Percentiles rank a stretch among this genome's conserved stretches.
Conservation (phyloP, 306 rosid species). For the Castanea mollissima region DNA sequence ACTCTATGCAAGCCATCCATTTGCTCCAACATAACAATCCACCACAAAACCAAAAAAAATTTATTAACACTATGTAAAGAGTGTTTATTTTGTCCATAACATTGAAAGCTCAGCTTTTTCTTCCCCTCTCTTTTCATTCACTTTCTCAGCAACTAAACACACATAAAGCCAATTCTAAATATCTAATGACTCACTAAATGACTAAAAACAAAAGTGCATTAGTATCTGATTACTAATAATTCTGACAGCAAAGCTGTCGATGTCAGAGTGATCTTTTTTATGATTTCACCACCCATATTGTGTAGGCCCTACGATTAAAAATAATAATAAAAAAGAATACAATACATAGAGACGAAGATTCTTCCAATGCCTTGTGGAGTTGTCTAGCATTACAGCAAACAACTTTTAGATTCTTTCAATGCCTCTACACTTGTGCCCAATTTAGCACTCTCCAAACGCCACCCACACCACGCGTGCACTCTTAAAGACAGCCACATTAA, state of each 20-base stretch:
- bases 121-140: not conserved
- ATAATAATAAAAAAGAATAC: too few species aligned
- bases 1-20: too few species aligned
- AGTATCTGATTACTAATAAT: not conserved
- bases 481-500: not conserved
- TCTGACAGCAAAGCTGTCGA: constrained; percentile 8
- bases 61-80: too few species aligned
- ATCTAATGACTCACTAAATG: not conserved
- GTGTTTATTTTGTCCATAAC: too few species aligned
- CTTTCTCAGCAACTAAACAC: not conserved
- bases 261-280: constrained; percentile 8
- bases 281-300: not conserved
- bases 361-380: not conserved
- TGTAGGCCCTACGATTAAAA: not conserved
- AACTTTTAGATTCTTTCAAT: not conserved
- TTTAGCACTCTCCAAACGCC: not conserved
- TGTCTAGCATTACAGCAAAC: not conserved
- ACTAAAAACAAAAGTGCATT: constrained; percentile 1
- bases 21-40: too few species aligned
- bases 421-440: not conserved
- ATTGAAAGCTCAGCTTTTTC: not conserved
- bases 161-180: too few species aligned
- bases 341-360: not conserved
- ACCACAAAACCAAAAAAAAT: too few species aligned
- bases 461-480: not conserved